Base-by-base conservation (phyloP, 257 asterid genomes). In the Rehmannia glutinosa region DNA sequence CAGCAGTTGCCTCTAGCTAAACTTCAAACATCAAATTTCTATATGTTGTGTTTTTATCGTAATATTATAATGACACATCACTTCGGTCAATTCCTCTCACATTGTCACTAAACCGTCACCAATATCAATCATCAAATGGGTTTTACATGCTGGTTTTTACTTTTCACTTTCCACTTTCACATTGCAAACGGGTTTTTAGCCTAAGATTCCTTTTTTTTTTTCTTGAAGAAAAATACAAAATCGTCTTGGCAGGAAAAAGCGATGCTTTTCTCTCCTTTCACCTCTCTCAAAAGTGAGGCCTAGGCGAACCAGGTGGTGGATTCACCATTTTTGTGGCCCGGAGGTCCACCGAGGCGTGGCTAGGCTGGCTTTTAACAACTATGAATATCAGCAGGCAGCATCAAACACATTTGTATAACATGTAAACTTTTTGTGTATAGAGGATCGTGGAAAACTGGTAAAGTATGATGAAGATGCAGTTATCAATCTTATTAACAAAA, bases 381-480 rank as follows among this genome's bases (percentile, higher is more conserved):
- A n/a, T n/a, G n/a, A n/a, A 38, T 11, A 16, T 12, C 8, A 55
- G 39, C n/a, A 70, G 41, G 62, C 46, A 73, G 68, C 21, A 51
- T 3, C 32, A 27, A 8, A 16, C 27, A 58, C 36, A 47, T 20
- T 28, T 21, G 47, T 20, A 70, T 52, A 24, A 19, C 70, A 27
- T 35, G 61, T 43, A 50, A 27, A 20, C 17, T 30, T 45, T 61
- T 32, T 39, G 41, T 28, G 57, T 49, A 63, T 23, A 58, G 23
- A 49, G 27, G 62, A 71, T 55, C 47, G 49, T 36, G 19, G 63
- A 55, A 41, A 53, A 61, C 41, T 51, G 12, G 58, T 60, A 66
- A 45, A 52, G 4, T 46, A 32, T 39, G 47, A 70, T 43, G 62
- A 17, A 61, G 27, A 51, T 19, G 13, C 24, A 62, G 27, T 21